Evolutionary conservation across 257 asterid species (phyloP), one percentile per base, ranked within the genome.

Genomic region (Ajuga chamaepitys): DNA sequence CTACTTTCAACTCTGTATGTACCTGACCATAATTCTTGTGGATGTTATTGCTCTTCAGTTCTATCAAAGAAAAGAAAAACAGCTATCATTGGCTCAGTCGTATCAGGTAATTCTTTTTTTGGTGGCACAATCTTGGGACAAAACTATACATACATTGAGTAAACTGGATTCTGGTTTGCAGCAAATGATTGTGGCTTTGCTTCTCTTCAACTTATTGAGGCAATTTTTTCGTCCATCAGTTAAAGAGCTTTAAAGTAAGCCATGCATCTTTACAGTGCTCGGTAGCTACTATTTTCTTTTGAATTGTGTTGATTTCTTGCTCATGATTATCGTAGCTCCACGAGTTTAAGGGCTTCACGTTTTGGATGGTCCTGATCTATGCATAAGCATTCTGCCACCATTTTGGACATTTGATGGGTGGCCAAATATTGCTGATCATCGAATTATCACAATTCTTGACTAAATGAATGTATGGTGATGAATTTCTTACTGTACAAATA

Each of bases 91-190:
- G 50, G 18, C 38, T 60, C 1, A 34, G 13, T 7, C 7, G 5
- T 54, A 35, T 48, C 10, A 47, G 62, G 34, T 17, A 46, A 11
- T 17, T 20, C 8, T 14, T 53, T 66, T 13, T 21, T 51, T 21
- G 13, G 46, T 50, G 30, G 17, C 51, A 25, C 22, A 52, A 40
- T 6, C 47, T 67, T 9, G 1, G 24, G 11, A 34, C 22, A 42
- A 51, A 30, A 44, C 7, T 30, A 9, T 41, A 13, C 34, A 1
- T 54, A n/a, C 46, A 40, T 13, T 9, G 35, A 42, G 41, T 22
- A 51, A 50, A 64, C 48, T 64, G 70, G 70, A 37, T 21, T 64
- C 47, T 66, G 44, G 47, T 26, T 55, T 30, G 24, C 41, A 22
- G 47, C 55, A 26, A 16, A 7, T 14, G 17, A 13, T 41, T 64